phyloP scores from a whole-genome alignment of 805 yeast genomes.

The Wickerhamiella kazuoi region DNA sequence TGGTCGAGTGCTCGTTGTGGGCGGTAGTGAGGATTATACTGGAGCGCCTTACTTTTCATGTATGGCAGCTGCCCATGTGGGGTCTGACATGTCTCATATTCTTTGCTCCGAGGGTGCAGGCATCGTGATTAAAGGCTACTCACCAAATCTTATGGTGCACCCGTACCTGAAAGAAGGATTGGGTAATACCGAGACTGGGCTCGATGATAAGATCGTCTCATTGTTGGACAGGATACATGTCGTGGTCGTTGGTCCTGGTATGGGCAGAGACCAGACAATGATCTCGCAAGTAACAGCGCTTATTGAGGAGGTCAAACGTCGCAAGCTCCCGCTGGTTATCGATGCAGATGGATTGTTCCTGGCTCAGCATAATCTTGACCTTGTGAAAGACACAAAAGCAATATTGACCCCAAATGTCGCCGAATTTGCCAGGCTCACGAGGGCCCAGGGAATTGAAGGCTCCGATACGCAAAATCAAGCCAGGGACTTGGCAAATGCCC shows the following conservation, averaged over 20 bases:
- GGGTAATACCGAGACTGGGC: conserved; percentile 3
- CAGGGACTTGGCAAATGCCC: conserved; percentile 29
- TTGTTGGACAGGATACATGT: conserved; percentile 56
- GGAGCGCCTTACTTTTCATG: conserved; percentile 94
- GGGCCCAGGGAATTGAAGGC: conserved; percentile 22
- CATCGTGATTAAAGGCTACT: conserved; percentile 62
- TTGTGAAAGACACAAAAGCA: conserved; percentile 39
- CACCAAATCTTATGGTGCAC: conserved; percentile 93
- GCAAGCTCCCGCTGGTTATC: conserved; percentile 52
- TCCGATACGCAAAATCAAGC: conserved; percentile 13
- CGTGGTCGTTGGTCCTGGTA: conserved; percentile 83
- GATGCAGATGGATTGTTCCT: conserved; percentile 83
- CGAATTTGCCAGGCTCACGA: conserved; percentile 55
- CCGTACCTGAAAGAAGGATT: conserved; percentile 52
- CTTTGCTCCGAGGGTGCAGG: conserved; percentile 74
- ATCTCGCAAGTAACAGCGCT: conserved; percentile 39
- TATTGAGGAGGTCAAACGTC: conserved; percentile 36
- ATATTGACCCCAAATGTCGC: conserved; percentile 79
- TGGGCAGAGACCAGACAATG: conserved; percentile 69
- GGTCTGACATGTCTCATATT: conserved; percentile 78
- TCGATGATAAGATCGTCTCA: conserved; percentile 10
- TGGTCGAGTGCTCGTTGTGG: conserved; percentile 72
- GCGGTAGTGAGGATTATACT: conserved; percentile 90
- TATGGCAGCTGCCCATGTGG: conserved; percentile 65
- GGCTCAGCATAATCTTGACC: conserved; percentile 36